Conservation (phyloP, 1,284 basidiomycete genomes). For the Wolfiporia cocos region DNA sequence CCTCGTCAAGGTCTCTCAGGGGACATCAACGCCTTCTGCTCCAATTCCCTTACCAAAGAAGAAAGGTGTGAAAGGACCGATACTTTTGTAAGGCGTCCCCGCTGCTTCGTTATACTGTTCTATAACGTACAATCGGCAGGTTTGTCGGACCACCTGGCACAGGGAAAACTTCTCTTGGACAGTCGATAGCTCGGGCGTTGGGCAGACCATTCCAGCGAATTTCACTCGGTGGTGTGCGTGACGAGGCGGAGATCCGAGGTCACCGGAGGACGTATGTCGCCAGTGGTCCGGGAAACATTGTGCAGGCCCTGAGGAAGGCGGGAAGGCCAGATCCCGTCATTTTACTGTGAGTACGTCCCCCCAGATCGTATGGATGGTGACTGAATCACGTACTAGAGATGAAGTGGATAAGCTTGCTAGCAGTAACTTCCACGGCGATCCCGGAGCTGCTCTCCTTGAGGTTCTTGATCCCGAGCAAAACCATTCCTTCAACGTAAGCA, state of each 20-base stretch:
- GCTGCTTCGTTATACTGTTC: not conserved
- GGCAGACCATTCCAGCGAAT: constrained; percentile 87
- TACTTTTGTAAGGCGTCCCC: constrained; percentile 53
- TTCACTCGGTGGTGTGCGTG: constrained; percentile 86
- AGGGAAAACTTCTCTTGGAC: constrained; percentile 82
- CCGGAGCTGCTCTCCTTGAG: constrained; percentile 81
- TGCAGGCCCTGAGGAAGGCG: constrained; percentile 85
- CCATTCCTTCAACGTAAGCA: constrained; percentile 68
- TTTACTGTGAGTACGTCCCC: constrained; percentile 53
- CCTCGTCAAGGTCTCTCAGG: no score
- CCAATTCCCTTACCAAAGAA: no score
- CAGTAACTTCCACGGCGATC: constrained; percentile 86
- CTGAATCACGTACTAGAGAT: constrained; percentile 38
- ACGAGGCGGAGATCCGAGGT: constrained; percentile 88
- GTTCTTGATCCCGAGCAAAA: constrained; percentile 94
- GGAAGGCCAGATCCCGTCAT: constrained; percentile 77
- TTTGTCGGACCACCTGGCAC: constrained; percentile 82
- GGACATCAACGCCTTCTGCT: no score
- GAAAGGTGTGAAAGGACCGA: constrained; percentile 68
- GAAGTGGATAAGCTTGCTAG: constrained; percentile 88
- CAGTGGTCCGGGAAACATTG: constrained; percentile 80
- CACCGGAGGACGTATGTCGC: constrained; percentile 91
- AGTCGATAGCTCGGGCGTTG: constrained; percentile 82
- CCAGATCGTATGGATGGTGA: constrained; percentile 10
- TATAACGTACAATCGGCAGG: constrained; percentile 25